A percentile compares a stretch with the other conserved stretches of the same genome.
Conservation (phyloP, 2,329 filamentous ascomycete genomes). For the Pyrenophora teres region DNA sequence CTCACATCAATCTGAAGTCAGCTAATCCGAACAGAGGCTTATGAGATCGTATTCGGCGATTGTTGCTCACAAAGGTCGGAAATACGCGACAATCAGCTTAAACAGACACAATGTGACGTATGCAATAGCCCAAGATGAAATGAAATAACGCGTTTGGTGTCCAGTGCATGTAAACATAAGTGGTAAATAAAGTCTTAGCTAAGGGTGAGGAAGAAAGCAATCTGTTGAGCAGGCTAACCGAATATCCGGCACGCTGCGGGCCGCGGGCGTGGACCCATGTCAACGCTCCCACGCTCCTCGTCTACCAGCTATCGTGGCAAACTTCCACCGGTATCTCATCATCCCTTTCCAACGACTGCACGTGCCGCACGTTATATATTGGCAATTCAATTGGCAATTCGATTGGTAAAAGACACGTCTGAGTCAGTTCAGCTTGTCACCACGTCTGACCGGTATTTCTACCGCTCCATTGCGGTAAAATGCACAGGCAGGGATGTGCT, state of each 20-base stretch:
- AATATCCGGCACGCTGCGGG: constrained; percentile 7
- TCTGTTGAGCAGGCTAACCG: constrained; percentile 5
- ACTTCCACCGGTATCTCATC: too few species aligned
- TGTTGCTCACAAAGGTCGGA: too few species aligned
- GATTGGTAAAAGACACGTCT: too few species aligned
- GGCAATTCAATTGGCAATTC: too few species aligned
- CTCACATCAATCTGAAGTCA: too few species aligned
- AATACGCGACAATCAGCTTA: too few species aligned
- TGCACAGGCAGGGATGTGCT: constrained; percentile 3
- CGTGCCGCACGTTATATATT: too few species aligned
- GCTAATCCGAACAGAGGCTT: too few species aligned
- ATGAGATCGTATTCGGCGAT: too few species aligned
- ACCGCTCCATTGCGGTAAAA: background rate
- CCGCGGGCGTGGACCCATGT: constrained; percentile 5
- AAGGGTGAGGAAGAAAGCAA: background rate
- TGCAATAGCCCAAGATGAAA: too few species aligned
- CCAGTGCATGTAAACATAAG: background rate
- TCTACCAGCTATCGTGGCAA: background rate
- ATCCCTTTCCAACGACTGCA: too few species aligned
- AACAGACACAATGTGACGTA: too few species aligned
- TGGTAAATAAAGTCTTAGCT: background rate
- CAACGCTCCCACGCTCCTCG: background rate
- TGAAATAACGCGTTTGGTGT: background rate
- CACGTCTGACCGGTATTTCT: background rate
- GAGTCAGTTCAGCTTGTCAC: background rate